phyloP scores from a whole-genome alignment of 176 grass and related monocot species.

The Hordeum vulgare region MorexV3_pseudomolecules_assembly NC_058519.1:13982557-13983056 shows the following conservation, averaged over 20 bases:
- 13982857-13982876: no score
- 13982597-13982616: not conserved
- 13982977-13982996: no score
- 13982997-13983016: no score
- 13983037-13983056: no score
- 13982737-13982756: not conserved
- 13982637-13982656: not conserved
- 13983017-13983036: no score
- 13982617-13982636: constrained; percentile 14
- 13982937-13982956: no score
- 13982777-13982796: not conserved
- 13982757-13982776: not conserved
- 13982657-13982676: not conserved
- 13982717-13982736: not conserved
- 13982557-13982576: constrained; percentile 1
- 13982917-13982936: no score
- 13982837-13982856: no score
- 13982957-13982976: no score
- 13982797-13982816: not conserved
- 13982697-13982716: not conserved
- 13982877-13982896: no score
- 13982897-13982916: no score
- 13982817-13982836: no score
- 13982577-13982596: not conserved
- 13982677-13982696: not conserved